A percentile compares a stretch with the other conserved stretches of the same genome.
phyloP scores from a whole-genome alignment of 257 asterid genomes.

The Jaltomata sinuosa region DNA sequence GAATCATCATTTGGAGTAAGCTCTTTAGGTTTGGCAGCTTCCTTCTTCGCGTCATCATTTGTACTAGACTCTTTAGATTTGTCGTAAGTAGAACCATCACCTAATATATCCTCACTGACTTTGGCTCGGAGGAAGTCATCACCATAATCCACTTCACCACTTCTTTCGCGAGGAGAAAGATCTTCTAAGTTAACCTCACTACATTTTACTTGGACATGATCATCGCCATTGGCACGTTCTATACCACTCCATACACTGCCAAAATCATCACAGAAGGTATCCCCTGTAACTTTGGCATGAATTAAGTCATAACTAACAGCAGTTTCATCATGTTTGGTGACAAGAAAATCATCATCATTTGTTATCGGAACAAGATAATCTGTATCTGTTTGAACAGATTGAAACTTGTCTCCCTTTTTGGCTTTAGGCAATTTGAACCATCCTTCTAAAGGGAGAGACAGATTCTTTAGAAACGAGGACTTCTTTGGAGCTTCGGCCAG shows the following conservation, averaged over 20 bases:
- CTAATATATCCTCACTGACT: background rate
- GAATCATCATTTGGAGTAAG: slow-evolving; percentile 1
- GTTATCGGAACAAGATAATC: slow-evolving; percentile 12
- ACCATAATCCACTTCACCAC: background rate
- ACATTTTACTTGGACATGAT: background rate
- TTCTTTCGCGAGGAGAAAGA: background rate
- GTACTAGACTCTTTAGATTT: background rate
- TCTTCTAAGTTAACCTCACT: background rate
- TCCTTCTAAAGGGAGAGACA: slow-evolving; percentile 52
- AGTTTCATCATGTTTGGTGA: background rate
- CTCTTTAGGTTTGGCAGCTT: background rate
- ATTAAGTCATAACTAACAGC: slow-evolving; percentile 7
- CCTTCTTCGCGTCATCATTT: slow-evolving; percentile 9
- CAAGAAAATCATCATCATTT: slow-evolving; percentile 7
- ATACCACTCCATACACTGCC: background rate
- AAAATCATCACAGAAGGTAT: background rate
- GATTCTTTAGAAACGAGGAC: slow-evolving; percentile 43
- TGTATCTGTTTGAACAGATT: slow-evolving; percentile 3
- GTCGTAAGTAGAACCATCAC: slow-evolving; percentile 8
- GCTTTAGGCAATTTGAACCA: slow-evolving; percentile 47
- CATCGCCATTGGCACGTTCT: background rate
- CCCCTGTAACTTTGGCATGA: slow-evolving; percentile 4
- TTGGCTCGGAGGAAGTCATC: background rate
- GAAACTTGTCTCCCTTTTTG: slow-evolving; percentile 21
- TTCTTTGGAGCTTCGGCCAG: slow-evolving; percentile 17